Base-by-base conservation (phyloP, 108 stramenopile genomes). In the Discostella stelligeroides region DNA sequence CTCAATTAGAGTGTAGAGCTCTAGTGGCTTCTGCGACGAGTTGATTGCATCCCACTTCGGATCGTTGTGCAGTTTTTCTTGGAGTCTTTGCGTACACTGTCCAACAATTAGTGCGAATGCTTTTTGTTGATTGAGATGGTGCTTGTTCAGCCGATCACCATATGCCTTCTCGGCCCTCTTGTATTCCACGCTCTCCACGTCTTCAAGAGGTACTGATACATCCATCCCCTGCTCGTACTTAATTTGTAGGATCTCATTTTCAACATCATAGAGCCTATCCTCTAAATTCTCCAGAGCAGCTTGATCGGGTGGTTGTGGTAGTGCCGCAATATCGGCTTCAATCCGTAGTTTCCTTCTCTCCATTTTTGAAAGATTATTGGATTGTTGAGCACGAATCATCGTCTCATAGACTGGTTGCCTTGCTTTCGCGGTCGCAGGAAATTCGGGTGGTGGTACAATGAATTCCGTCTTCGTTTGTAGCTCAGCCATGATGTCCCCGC, bases 101-200 rank as follows among this genome's bases (percentile, higher is more conserved):
- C 55, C 55, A 7, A 56, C 4, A 7, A 56, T 56, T 21, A 56
- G 7, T 2, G 55, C 55, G 7, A 56, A 56, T 23, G 55, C 55
- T 21, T 56, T 56, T 27, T 56, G 55, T 56, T 56, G 20, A 20
- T 56, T 56, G 55, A 56, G 55, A 7, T 5, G 2, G 7, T 56
- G 55, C 25, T 56, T 56, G 4, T 56, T 2, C 25, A 56, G 11
- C 20, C 55, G 2, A 2, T 56, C 55, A 6, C 55, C 55, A 56
- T 56, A 56, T 15, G 55, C 55, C 25, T 56, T 56, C 55, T 56
- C 55, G 5, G 3, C 5, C 6, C 3, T 34, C 3, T 6, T 3
- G 5, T 6, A 34, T 27, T 56, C 55, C 14, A 6, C 25, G 4
- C 7, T 21, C 12, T 56, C 55, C 27, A 11, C 55, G 14, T 56